A percentile compares a stretch with the other conserved stretches of the same genome.
Evolutionary conservation across 1,284 basidiomycete species (phyloP).

Genomic region (Leccinum variabile): DNA sequence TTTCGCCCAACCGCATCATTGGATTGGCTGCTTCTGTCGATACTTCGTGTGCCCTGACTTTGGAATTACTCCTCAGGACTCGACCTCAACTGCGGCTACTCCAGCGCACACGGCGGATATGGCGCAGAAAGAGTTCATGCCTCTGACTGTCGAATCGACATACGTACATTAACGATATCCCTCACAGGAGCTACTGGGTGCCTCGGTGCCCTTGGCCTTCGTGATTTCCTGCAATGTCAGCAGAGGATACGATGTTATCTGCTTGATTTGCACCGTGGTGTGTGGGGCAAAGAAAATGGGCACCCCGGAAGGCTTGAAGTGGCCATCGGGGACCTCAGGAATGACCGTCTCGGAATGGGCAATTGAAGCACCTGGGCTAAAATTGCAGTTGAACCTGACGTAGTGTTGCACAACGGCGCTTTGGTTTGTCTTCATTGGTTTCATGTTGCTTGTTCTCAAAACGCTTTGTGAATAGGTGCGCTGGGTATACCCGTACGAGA

Average conservation of each 20-base stretch:
- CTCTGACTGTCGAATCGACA: conserved; percentile 50
- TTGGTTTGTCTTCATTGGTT: conserved; percentile 56
- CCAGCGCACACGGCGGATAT: conserved; percentile 23
- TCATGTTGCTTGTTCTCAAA: conserved; percentile 4
- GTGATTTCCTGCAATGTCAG: conserved; percentile 70
- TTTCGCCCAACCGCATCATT: conserved; percentile 83
- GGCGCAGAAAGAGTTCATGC: conserved; percentile 17
- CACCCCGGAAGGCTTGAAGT: conserved; percentile 70
- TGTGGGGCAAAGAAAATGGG: conserved; percentile 91
- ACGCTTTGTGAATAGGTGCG: conserved; percentile 64
- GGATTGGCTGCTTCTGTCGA: conserved; percentile 86
- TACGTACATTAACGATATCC: conserved; percentile 75
- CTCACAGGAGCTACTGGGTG: conserved; percentile 98
- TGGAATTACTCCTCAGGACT: conserved; percentile 56
- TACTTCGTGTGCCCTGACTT: conserved; percentile 75
- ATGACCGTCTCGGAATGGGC: conserved; percentile 76
- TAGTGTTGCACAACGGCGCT: conserved; percentile 94
- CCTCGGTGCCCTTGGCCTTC: conserved; percentile 91
- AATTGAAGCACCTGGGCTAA: conserved; percentile 61
- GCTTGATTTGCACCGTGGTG: conserved; percentile 88
- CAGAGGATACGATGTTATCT: conserved; percentile 79
- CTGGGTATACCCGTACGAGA: conserved; percentile 99
- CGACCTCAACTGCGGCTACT: conserved; percentile 27
- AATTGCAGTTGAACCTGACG: conserved; percentile 77
- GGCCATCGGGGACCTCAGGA: conserved; percentile 85